Conservation (phyloP, 2,329 filamentous ascomycete species). For the Purpureocillium lavendulum region DNA sequence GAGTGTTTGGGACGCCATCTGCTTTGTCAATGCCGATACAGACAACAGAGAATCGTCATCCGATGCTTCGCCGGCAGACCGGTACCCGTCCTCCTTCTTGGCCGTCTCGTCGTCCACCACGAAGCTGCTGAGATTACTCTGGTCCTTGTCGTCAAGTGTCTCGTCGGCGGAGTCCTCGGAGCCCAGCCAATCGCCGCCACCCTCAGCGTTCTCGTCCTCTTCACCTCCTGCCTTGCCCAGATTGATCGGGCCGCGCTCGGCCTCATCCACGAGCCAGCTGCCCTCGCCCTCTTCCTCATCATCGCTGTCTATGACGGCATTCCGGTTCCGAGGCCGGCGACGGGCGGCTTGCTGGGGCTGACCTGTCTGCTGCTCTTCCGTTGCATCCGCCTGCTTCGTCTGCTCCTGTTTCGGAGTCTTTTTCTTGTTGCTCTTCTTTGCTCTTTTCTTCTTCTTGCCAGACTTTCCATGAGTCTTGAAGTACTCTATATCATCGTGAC, state of each 20-base stretch:
- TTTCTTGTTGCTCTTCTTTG: slow-evolving; percentile 15
- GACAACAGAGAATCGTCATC: slow-evolving; percentile 25
- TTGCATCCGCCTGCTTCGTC: slow-evolving; percentile 7
- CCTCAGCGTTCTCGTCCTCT: slow-evolving; percentile 84
- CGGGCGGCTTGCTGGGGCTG: slow-evolving; percentile 12
- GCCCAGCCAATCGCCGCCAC: slow-evolving; percentile 70
- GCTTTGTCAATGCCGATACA: slow-evolving; percentile 25
- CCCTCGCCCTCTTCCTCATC: slow-evolving; percentile 63
- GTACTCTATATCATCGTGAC: slow-evolving; percentile 63
- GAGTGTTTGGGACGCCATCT: slow-evolving; percentile 27
- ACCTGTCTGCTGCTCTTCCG: slow-evolving; percentile 4
- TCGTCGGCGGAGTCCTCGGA: slow-evolving; percentile 58
- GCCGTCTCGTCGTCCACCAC: slow-evolving; percentile 41
- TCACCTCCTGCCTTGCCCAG: slow-evolving; percentile 73
- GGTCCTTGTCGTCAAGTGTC: slow-evolving; percentile 44
- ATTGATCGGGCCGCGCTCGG: slow-evolving; percentile 49
- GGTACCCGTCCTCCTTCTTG: slow-evolving; percentile 22
- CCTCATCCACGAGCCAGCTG: slow-evolving; percentile 71
- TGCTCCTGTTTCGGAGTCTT: slow-evolving; percentile 21
- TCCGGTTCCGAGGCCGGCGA: slow-evolving; percentile 38
- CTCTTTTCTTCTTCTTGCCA: slow-evolving; percentile 29
- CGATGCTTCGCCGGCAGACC: slow-evolving; percentile 13
- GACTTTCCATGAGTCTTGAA: slow-evolving; percentile 41
- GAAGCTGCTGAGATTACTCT: slow-evolving; percentile 47
- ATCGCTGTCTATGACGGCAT: slow-evolving; percentile 57